Conservation (phyloP, 805 yeast genomes). For the Sporopachydermia quercuum region DNA sequence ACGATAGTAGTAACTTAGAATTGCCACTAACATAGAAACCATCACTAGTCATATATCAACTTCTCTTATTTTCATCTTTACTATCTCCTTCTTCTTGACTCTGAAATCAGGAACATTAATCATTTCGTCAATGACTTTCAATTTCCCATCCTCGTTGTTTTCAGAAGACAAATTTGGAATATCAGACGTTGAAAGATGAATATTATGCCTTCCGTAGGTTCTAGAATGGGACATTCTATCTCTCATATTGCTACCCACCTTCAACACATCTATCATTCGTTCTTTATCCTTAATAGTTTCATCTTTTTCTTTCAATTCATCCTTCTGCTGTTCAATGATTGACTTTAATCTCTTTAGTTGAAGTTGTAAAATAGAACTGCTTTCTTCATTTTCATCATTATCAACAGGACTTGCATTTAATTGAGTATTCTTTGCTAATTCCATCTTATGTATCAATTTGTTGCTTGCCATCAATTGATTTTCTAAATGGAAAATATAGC, state of each 20-base stretch:
- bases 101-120: not conserved
- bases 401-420: not conserved
- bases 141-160: too few species aligned
- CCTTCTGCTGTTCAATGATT: conserved; percentile 43
- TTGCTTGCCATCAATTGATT: conserved; percentile 26
- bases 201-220: not conserved
- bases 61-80: not conserved
- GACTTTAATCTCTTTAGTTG: conserved; percentile 14
- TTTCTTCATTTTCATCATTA: conserved; percentile 11
- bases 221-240: conserved; percentile 12
- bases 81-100: not conserved
- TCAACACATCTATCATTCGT: conserved; percentile 59
- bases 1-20: too few species aligned
- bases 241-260: conserved; percentile 48
- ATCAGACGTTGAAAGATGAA: too few species aligned
- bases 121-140: not conserved
- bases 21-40: not conserved
- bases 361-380: conserved; percentile 4
- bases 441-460: conserved; percentile 4
- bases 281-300: conserved; percentile 59
- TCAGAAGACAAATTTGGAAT: too few species aligned
- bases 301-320: conserved; percentile 50
- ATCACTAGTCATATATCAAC: not conserved
- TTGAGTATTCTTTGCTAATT: not conserved
- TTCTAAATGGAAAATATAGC: conserved; percentile 47